Base-by-base conservation (phyloP, 306 rosid species). In the Fragaria nilgerrensis region DNA sequence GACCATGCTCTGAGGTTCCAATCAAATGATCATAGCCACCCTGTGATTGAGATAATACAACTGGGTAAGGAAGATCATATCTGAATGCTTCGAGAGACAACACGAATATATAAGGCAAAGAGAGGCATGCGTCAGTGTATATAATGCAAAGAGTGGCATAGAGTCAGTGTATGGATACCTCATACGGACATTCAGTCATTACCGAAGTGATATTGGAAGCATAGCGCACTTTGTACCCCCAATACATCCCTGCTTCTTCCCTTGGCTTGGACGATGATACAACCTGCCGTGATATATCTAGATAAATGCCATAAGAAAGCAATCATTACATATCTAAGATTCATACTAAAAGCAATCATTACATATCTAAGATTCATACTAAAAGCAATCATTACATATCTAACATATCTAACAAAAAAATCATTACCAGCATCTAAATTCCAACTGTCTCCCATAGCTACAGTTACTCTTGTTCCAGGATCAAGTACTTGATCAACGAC, bases 1-100 rank as follows among this genome's bases (percentile, higher is more conserved):
- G 89, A 71, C 97, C 99, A 20, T 87, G 97, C 90, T 95, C 99
- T n/a, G 99, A 95, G 81, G 99, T 95, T 55, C 99, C 97, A 22
- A 95, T 88, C 81, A 86, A 76, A 84, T 84, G 87, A 84, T 94
- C 97, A 81, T 92, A 94, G 82, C 99, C 99, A 78, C 93, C 97
- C 99, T 95, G 88, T 29, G 75, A 74, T 70, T 56, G n/a, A 66
- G 55, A 75, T 65, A 73, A 79, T 25, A 80, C 53, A 55, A 68
- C 70, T 27, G 74, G 59, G 70, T 15, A 45, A 81, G 74, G 62
- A 67, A 63, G 41, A 52, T 48, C 61, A 34, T 25, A 55, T 34
- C 7, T n/a, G 49, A 64, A 83, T 39, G 73, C 58, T 50, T 58
- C 44, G 37, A 27, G 72, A 65, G 63, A 75, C 44, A 67, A 65